Evolutionary conservation across 352 stramenopile genomes (phyloP), one percentile per base, ranked within the genome.

Genomic region (Phytopythium sindhum): DNA sequence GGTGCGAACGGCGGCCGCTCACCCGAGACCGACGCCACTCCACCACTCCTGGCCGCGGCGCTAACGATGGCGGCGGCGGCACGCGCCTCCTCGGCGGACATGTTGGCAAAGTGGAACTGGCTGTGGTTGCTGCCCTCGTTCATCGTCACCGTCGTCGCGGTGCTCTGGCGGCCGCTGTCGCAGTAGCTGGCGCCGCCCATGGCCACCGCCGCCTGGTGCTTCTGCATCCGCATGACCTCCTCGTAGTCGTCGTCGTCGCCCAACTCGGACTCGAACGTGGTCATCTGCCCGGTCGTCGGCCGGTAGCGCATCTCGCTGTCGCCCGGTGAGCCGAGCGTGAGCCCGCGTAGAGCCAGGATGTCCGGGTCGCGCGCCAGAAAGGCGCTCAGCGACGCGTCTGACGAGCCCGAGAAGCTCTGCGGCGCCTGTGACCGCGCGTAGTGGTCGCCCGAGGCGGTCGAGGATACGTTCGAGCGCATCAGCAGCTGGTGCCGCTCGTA

Each of bases 361-460:
- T 84, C 75, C 14, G 75, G 78, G 51, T 88, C 75, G 44, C 67
- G 68, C 47, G 74, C 75, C 54, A 87, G 58, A 68, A 78, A 75
- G 41, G 64, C 78, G 41, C 66, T 64, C 4, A 74, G 70, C 5
- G 66, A 73, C 33, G 60, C 77, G 37, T 85, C 71, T 24, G 72
- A 86, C 4, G 56, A 61, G n/a, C 68, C 64, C 23, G 78, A 80
- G 31, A 83, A 76, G 44, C 75, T 80, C 39, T 41, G 68, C 15
- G 67, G 41, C 11, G 24, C 58, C 41, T 60, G 64, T 15, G 62
- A 65, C 50, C 66, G 61, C n/a, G 57, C 63, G 65, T 70, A 68
- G 31, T 69, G 63, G 39, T 78, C 64, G 15, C 45, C 31, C 37
- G 71, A 78, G 19, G 17, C 12, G 2, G 39, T 17, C 2, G 56